A percentile compares a stretch with the other conserved stretches of the same genome.
phyloP scores from a whole-genome alignment of 192 early-diverging fungal genomes.

The Piromyces sp. region DNA sequence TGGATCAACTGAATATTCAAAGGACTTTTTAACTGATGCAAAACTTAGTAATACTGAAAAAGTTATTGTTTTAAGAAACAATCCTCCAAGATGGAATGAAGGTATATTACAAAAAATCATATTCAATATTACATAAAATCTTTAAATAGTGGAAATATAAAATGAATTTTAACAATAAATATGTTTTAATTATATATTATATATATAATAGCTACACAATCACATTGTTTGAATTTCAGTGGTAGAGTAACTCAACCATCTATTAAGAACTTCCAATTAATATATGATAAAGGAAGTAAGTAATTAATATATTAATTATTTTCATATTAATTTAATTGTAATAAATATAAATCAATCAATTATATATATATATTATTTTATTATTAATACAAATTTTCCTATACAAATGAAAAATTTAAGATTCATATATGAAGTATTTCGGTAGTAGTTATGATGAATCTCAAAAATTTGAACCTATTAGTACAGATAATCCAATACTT shows the following conservation, averaged over 20 bases:
- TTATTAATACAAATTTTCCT: too few species aligned
- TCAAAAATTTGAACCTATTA: background rate
- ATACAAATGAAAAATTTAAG: too few species aligned
- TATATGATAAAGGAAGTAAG: constrained; percentile 23
- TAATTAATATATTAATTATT: too few species aligned
- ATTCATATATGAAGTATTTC: constrained; percentile 21
- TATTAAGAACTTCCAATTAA: constrained; percentile 48
- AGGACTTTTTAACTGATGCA: constrained; percentile 33
- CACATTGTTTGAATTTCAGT: constrained; percentile 44
- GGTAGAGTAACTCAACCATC: constrained; percentile 37
- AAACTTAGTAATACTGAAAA: constrained; percentile 23
- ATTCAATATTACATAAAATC: too few species aligned
- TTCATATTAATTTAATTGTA: too few species aligned
- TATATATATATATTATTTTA: too few species aligned
- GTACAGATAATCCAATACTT: background rate
- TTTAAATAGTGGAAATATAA: too few species aligned
- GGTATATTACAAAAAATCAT: background rate
- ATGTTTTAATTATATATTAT: too few species aligned
- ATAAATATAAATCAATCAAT: too few species aligned
- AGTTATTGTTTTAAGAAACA: constrained; percentile 36
- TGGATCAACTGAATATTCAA: constrained; percentile 11
- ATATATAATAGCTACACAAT: constrained; percentile 28
- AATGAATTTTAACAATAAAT: too few species aligned
- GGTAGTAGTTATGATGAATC: background rate
- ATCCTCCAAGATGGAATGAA: constrained; percentile 47